Percentiles rank a stretch among this genome's conserved stretches.
These are phyloP conservation scores for Nicotiana tomentosiformis DNA, from an alignment of 257 asterid genomes.

Conservation along the genomic window DNA sequence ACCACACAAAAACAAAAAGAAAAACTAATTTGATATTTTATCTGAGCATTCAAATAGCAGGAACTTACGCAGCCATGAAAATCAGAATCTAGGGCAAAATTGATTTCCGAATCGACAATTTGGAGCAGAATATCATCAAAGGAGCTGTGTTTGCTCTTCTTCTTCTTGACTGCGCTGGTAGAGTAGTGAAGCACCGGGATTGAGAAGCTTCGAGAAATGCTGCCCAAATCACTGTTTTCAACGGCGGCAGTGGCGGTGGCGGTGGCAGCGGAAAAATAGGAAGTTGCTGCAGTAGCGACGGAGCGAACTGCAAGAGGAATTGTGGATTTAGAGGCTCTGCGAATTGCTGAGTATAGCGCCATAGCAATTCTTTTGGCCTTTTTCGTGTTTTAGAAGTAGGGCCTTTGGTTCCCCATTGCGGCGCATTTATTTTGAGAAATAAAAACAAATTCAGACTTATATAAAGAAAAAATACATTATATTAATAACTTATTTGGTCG, in stretches of 20 bases:
- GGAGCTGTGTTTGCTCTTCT: constrained; percentile 3
- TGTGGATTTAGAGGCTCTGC: constrained; percentile 2
- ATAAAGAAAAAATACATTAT: too few relatives aligned
- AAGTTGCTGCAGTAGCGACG: background rate
- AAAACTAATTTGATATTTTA: background rate
- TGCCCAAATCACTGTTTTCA: background rate
- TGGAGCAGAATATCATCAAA: constrained; percentile 35
- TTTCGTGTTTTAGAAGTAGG: background rate
- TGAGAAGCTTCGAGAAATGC: background rate
- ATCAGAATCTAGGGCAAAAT: constrained; percentile 37
- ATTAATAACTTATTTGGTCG: too few relatives aligned
- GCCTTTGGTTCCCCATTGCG: background rate
- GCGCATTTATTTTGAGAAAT: background rate
- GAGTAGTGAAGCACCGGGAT: background rate
- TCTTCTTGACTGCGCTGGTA: background rate
- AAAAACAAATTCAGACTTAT: too few relatives aligned
- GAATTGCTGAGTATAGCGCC: background rate
- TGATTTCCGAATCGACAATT: constrained; percentile 45
- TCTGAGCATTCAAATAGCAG: background rate
- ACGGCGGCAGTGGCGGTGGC: background rate
- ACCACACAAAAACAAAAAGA: background rate
- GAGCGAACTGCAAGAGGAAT: background rate
- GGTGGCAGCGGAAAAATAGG: background rate
- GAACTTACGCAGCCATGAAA: constrained; percentile 11
- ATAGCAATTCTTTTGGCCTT: background rate